These are phyloP conservation scores for Pseudogymnoascus sp. DNA, from an alignment of 2,329 filamentous ascomycete genomes.

Conservation along the genomic window DNA sequence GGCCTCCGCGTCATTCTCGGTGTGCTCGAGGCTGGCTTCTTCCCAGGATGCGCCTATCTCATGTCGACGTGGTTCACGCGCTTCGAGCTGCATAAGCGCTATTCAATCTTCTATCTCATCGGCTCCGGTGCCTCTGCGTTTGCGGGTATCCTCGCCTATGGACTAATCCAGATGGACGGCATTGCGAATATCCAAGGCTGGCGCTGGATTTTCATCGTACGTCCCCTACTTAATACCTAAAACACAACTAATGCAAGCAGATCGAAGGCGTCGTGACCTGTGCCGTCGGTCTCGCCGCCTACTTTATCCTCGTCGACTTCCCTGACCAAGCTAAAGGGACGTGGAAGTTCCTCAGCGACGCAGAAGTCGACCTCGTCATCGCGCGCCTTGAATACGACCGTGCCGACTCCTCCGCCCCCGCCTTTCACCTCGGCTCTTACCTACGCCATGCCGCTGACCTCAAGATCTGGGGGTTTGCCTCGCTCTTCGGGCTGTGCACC, in stretches of 20 bases:
- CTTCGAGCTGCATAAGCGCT: conserved; percentile 23
- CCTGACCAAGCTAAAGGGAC: conserved; percentile 43
- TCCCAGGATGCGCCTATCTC: conserved; percentile 26
- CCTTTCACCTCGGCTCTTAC: conserved; percentile 41
- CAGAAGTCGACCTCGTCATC: conserved; percentile 42
- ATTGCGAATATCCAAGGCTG: conserved; percentile 43
- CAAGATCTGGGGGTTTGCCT: conserved; percentile 52
- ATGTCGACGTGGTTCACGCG: conserved; percentile 26
- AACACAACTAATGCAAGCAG: not conserved
- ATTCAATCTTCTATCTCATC: conserved; percentile 41
- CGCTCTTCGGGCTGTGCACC: conserved; percentile 56
- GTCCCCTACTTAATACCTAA: not conserved
- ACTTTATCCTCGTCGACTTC: conserved; percentile 53
- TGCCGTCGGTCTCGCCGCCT: conserved; percentile 47
- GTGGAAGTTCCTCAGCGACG: conserved; percentile 38
- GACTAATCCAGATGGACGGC: conserved; percentile 42
- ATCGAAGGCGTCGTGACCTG: conserved; percentile 43
- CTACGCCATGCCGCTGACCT: conserved; percentile 38
- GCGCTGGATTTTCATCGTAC: conserved; percentile 45
- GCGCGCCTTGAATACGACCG: conserved; percentile 47
- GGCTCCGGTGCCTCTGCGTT: conserved; percentile 43
- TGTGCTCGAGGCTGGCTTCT: conserved; percentile 22
- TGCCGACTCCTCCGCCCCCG: conserved; percentile 37
- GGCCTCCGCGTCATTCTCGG: conserved; percentile 37
- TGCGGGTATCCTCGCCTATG: conserved; percentile 46